These are phyloP conservation scores for Aspergillus asperescens DNA, from an alignment of 495 filamentous ascomycete genomes.

Conservation along the genomic window DNA sequence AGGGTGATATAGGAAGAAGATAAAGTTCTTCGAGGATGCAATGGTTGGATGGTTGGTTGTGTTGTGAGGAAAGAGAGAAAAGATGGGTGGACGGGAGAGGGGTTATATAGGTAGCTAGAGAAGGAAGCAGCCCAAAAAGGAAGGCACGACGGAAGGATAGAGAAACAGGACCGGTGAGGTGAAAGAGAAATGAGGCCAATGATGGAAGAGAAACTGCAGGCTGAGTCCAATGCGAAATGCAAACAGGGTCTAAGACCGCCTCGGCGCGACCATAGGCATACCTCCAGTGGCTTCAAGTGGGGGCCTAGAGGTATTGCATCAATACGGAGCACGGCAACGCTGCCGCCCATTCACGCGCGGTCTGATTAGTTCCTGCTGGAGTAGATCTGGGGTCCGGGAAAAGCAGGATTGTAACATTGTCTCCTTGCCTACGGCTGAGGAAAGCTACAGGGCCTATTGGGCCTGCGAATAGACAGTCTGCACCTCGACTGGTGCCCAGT, in stretches of 20 bases:
- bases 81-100: background rate
- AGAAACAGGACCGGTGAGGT: conserved; percentile 13
- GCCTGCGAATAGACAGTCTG: background rate
- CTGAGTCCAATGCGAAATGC: background rate
- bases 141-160: conserved; percentile 7
- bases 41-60: background rate
- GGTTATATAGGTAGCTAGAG: conserved; percentile 10
- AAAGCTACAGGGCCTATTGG: background rate
- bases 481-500: background rate
- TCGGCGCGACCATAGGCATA: conserved; percentile 8
- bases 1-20: conserved; percentile 6
- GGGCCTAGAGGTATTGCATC: conserved; percentile 1
- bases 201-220: background rate
- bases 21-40: background rate
- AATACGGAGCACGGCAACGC: background rate
- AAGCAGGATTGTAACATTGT: conserved; percentile 12
- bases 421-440: conserved; percentile 7
- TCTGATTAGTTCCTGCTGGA: conserved; percentile 3
- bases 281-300: background rate
- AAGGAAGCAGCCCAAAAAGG: background rate
- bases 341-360: background rate
- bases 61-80: conserved; percentile 4
- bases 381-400: conserved; percentile 11
- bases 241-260: background rate
- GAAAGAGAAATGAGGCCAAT: conserved; percentile 8